Conservation (phyloP, 257 asterid species). For the Lycium ferocissimum region DNA sequence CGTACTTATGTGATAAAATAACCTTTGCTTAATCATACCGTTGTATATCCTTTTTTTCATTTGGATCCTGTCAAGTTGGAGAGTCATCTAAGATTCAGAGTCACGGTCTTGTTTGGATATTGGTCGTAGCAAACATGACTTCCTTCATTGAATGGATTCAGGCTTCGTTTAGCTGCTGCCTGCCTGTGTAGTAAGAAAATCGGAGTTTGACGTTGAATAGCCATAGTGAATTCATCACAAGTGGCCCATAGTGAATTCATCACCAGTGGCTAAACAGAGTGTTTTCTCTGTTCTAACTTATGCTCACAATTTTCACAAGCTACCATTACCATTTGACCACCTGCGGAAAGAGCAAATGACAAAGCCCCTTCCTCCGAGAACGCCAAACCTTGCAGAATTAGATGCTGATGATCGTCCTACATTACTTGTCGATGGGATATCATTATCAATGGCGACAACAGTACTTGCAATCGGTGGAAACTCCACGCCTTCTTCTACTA, state of each 20-base stretch:
- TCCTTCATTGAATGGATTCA: neutral
- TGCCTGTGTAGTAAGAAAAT: neutral
- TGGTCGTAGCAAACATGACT: neutral
- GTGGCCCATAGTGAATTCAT: neutral
- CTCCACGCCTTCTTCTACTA: constrained; percentile 56
- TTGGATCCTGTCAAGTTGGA: neutral
- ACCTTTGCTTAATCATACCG: no score
- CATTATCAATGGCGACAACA: constrained; percentile 29
- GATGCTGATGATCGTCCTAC: constrained; percentile 43
- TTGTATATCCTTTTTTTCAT: no score
- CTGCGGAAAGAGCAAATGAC: constrained; percentile 68
- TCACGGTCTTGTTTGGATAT: neutral
- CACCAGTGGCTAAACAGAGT: neutral
- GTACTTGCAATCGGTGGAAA: constrained; percentile 45
- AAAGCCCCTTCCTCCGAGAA: constrained; percentile 61
- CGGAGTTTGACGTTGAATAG: neutral
- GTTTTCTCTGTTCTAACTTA: constrained; percentile 31
- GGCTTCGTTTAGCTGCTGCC: neutral
- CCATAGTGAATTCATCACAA: neutral
- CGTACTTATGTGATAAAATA: no score
- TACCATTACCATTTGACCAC: constrained; percentile 54
- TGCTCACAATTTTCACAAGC: constrained; percentile 41
- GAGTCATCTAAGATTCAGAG: neutral
- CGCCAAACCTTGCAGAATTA: constrained; percentile 51
- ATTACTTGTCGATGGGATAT: constrained; percentile 41